Evolutionary conservation across 352 stramenopile species (phyloP).

Genomic region (Thalassiosira mediterranea): DNA sequence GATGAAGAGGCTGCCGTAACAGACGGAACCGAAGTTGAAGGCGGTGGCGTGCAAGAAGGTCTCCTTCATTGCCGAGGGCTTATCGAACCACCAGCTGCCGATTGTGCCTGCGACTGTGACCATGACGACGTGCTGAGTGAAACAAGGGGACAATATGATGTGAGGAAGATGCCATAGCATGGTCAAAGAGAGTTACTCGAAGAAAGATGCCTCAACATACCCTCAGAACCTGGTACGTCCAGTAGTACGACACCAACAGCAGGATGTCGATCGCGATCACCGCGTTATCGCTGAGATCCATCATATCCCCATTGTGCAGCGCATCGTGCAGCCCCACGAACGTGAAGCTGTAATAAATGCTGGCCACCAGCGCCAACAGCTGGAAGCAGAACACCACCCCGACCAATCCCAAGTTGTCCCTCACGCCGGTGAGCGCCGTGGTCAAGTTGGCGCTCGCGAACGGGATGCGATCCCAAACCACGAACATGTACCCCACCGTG

Average conservation of each 20-base stretch:
- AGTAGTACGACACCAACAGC: constrained; percentile 76
- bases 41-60: constrained; percentile 59
- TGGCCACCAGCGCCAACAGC: constrained; percentile 64
- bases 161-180: too few species aligned
- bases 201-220: too few species aligned
- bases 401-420: constrained; percentile 62
- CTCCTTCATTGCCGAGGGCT: constrained; percentile 38
- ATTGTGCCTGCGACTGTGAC: constrained; percentile 75
- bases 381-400: constrained; percentile 73
- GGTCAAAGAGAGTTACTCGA: too few species aligned
- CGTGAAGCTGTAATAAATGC: constrained; percentile 74
- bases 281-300: constrained; percentile 37
- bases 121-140: constrained; percentile 70
- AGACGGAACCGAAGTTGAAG: constrained; percentile 78
- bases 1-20: constrained; percentile 77
- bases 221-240: constrained; percentile 78
- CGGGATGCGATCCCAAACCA: constrained; percentile 65
- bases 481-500: constrained; percentile 70
- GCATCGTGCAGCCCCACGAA: constrained; percentile 76
- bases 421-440: constrained; percentile 64
- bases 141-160: constrained; percentile 12
- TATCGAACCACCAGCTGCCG: constrained; percentile 77
- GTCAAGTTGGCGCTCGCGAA: constrained; percentile 76
- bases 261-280: constrained; percentile 50
- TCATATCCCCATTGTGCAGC: constrained; percentile 58